Evolutionary conservation across 1,284 basidiomycete genomes (phyloP).

Genomic region (Heterobasidion irregulare): DNA sequence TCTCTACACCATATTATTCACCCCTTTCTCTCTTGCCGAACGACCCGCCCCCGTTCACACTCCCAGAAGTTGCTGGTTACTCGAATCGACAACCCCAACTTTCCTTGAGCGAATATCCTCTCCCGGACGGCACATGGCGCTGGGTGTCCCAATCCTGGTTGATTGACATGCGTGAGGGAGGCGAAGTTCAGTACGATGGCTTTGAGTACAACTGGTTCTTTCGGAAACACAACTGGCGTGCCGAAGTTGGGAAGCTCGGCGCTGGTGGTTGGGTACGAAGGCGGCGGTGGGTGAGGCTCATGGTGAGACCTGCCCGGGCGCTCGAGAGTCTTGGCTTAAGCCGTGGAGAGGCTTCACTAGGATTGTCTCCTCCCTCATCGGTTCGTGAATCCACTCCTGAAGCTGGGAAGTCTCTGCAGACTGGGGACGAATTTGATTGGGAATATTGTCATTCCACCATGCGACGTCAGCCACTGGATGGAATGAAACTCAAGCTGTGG

Average conservation of each 20-base stretch:
- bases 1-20: conserved; percentile 68
- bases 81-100: conserved; percentile 37
- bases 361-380: conserved; percentile 1
- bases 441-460: conserved; percentile 43
- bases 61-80: conserved; percentile 32
- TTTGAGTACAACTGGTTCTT: conserved; percentile 81
- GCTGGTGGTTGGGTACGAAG: conserved; percentile 66
- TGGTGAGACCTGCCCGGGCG: conserved; percentile 53
- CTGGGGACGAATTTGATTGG: conserved; percentile 51
- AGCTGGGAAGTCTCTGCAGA: conserved; percentile 12
- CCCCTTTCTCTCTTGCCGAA: conserved; percentile 56
- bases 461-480: conserved; percentile 48
- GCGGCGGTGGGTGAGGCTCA: conserved; percentile 70
- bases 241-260: conserved; percentile 48
- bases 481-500: conserved; percentile 68
- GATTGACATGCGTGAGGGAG: conserved; percentile 78
- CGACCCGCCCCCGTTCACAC: conserved; percentile 71
- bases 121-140: conserved; percentile 72
- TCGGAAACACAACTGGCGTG: conserved; percentile 52
- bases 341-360: not conserved
- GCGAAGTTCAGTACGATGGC: conserved; percentile 70
- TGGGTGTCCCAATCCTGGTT: conserved; percentile 78
- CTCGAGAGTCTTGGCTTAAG: not conserved
- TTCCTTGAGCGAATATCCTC: conserved; percentile 57
- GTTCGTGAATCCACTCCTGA: conserved; percentile 1